These are phyloP conservation scores for Populus simonii DNA, from an alignment of 345 rosid genomes.

Conservation along the genomic window DNA sequence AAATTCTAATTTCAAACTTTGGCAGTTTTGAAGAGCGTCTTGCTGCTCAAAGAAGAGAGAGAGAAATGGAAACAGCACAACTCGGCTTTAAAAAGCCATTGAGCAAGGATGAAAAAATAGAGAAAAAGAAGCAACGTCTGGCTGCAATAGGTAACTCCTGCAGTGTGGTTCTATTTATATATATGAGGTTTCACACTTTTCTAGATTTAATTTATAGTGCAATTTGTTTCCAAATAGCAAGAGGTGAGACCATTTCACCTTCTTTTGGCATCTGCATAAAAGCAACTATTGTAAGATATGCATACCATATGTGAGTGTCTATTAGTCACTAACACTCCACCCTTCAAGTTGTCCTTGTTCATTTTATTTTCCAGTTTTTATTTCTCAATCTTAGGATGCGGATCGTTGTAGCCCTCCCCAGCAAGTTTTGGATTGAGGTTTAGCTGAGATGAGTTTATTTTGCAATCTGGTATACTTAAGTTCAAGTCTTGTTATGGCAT, in stretches of 20 bases:
- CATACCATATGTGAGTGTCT: neutral
- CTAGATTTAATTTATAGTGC: neutral
- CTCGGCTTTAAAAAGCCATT: conserved; percentile 91
- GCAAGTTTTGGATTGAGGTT: neutral
- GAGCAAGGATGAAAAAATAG: conserved; percentile 80
- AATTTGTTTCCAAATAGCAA: neutral
- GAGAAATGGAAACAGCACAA: conserved; percentile 65
- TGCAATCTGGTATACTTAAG: neutral
- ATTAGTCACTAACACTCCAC: neutral
- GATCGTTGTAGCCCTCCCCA: neutral
- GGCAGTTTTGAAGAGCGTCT: conserved; percentile 95
- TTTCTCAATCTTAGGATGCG: neutral
- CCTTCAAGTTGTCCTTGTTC: neutral
- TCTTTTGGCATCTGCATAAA: neutral
- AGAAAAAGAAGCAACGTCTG: conserved; percentile 92
- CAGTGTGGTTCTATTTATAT: neutral
- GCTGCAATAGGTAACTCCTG: conserved; percentile 81
- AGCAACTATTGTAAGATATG: neutral
- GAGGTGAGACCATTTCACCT: neutral
- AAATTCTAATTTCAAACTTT: conserved; percentile 7
- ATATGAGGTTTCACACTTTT: neutral
- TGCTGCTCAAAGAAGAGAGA: conserved; percentile 82
- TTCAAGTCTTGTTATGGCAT: neutral
- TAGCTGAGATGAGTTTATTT: neutral
- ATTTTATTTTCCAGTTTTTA: neutral